Evolutionary conservation across 2,329 filamentous ascomycete species (phyloP).

Genomic region (Sporothrix protearum): DNA sequence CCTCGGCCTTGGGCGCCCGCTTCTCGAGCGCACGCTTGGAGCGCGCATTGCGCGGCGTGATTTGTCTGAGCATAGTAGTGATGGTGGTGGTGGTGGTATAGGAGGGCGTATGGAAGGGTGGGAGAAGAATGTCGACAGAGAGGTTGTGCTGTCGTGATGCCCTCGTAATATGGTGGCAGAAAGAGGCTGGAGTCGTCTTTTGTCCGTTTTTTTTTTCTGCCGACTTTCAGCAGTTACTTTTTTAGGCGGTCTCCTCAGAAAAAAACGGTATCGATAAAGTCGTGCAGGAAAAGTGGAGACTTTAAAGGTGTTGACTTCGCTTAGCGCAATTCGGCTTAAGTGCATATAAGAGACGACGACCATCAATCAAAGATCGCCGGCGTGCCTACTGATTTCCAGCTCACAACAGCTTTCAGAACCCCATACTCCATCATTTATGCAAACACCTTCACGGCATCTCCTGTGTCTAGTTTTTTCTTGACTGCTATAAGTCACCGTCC

Average conservation of each 20-base stretch:
- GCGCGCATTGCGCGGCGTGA: conserved; percentile 68
- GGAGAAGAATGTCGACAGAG: neutral
- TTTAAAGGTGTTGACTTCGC: neutral
- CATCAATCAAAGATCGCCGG: too few relatives aligned
- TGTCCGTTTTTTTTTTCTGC: conserved; percentile 16
- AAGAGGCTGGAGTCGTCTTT: neutral
- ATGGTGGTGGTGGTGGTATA: neutral
- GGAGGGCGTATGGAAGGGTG: neutral
- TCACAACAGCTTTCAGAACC: too few relatives aligned
- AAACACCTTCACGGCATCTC: too few relatives aligned
- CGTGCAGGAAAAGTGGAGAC: neutral
- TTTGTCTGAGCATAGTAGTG: conserved; percentile 28
- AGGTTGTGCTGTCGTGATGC: neutral
- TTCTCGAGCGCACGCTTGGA: conserved; percentile 94
- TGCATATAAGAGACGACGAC: neutral
- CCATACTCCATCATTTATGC: too few relatives aligned
- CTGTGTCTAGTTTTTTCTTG: too few relatives aligned
- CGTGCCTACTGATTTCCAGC: too few relatives aligned
- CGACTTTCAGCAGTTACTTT: conserved; percentile 2
- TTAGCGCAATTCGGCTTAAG: neutral
- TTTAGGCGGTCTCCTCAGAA: conserved; percentile 18
- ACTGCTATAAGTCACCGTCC: too few relatives aligned
- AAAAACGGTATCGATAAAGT: conserved; percentile 18
- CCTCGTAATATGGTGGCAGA: neutral
- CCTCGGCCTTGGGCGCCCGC: conserved; percentile 80